Base-by-base conservation (phyloP, 768 basidiomycete genomes). In the Nidula microcarpa region DNA sequence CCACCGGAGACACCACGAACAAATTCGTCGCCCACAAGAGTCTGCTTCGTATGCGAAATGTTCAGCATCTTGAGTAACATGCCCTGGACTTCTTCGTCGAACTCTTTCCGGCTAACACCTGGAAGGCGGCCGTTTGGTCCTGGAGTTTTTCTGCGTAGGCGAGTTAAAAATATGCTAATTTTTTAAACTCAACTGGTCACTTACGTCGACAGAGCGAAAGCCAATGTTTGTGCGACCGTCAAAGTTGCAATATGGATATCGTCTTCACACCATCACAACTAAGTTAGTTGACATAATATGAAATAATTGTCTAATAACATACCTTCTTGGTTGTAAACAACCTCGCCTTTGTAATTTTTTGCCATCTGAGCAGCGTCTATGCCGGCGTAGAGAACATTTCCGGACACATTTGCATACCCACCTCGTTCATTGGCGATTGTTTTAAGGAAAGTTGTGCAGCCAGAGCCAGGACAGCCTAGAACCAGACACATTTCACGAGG, bases 401-500 rank as follows among this genome's bases (percentile, higher is more conserved):
- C 91, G 1, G 70, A 64, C 47, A 94, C 81, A 4, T 60, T 71
- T 1, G 81, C 75, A 63, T 81, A 94, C 10, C 80, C 87, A 6
- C 72, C 74, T 3, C 89, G 78, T 55, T 85, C 78, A 64, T 94
- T 93, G 16, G 94, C 81, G 54, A 96, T 86, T 0, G 84, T 69
- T 68, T 91, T 93, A 17, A 96, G 76, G 71, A 96, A 93, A 0
- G 94, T 89, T 0, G 86, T 83, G 64, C 94, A 95, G 34, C 93
- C 93, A 5, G 89, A 79, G 1, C 87, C 89, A 4, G 92, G 92
- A 51, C 89, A 85, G 16, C 92, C 92, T 10, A 90, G 74, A 17
- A 89, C 90, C 5, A 93, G 78, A 62, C 90, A 86, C 91, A 94
- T 94, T 74, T 94, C 87, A 14, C 91, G 85, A 0, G 89, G 81